Evolutionary conservation across 352 stramenopile species (phyloP), one percentile per base, ranked within the genome.

Genomic region (Pythium sukuiense): DNA sequence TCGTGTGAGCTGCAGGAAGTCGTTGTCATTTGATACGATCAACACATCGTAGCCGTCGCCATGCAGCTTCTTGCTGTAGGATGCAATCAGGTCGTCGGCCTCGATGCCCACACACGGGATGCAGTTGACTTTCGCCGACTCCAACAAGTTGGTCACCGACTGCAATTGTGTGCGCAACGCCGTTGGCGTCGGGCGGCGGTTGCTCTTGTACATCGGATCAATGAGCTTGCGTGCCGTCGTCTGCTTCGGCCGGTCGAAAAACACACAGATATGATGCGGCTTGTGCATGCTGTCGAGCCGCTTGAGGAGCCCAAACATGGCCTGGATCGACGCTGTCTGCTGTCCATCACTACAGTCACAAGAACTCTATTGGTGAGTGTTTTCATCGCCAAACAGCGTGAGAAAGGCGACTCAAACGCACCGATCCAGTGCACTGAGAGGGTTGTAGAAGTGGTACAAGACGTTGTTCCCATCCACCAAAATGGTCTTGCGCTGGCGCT

Each of bases 401-500:
- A 11, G 41, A 9, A 52, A 52, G 5, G 16, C 7, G 12, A 12
- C 35, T 16, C 8, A 27, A 59, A 32, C 58, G 14, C 33, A 77
- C 66, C 63, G 60, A 43, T 67, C 46, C 18, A 70, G 20, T 7
- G 43, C 52, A 54, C 55, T 70, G 8, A 70, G 53, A 14, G 71
- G 55, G 46, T 78, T 64, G 64, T 72, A 78, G 32, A 70, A 72
- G 49, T 69, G 57, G 59, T 78, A 73, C 59, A 76, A 46, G 7
- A 76, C 54, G 55, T 78, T 78, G 68, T 78, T 78, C 26, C 72
- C 72, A 27, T 78, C 72, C 49, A 78, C 61, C 12, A 78, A 55
- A 7, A 73, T 64, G 54, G 18, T 41, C 54, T 69, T 76, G 53
- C 61, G 59, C 50, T 27, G 37, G 33, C 63, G 65, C 60, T 53